These are phyloP conservation scores for Linderniella brevidens DNA, from an alignment of 257 asterid genomes.

Conservation along the genomic window DNA sequence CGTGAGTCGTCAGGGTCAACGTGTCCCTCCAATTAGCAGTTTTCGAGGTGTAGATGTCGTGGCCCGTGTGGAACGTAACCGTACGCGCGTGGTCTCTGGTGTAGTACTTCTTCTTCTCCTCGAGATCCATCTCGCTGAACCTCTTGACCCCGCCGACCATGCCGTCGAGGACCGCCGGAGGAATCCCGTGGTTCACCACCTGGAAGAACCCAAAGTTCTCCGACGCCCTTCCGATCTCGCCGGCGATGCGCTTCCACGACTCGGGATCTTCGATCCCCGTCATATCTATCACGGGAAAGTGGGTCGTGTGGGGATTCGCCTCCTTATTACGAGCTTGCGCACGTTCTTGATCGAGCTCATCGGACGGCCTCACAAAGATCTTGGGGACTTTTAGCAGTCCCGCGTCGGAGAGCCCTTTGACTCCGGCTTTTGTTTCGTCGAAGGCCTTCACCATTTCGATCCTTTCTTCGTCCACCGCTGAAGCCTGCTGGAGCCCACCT, in stretches of 20 bases:
- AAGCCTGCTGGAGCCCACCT: background rate
- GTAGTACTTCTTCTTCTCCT: constrained; percentile 25
- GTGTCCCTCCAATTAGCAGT: constrained; percentile 59
- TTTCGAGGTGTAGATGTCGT: constrained; percentile 20
- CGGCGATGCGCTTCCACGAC: constrained; percentile 14
- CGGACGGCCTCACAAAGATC: constrained; percentile 22
- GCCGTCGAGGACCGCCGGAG: constrained; percentile 16
- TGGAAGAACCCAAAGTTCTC: constrained; percentile 36
- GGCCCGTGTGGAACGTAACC: constrained; percentile 19
- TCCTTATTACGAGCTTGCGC: background rate
- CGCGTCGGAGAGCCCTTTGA: background rate
- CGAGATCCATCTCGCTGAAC: constrained; percentile 19
- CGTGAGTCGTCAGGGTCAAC: constrained; percentile 13
- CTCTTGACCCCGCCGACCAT: constrained; percentile 12
- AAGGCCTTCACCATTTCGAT: constrained; percentile 1
- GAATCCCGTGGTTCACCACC: constrained; percentile 35
- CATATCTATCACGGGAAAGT: constrained; percentile 37
- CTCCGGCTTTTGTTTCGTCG: constrained; percentile 5
- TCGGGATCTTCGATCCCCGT: constrained; percentile 10
- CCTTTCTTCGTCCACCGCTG: background rate
- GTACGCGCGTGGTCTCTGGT: constrained; percentile 20
- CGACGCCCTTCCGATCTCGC: constrained; percentile 20
- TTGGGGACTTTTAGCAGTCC: background rate
- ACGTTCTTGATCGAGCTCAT: constrained; percentile 12
- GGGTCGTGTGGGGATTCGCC: no score